phyloP scores from a whole-genome alignment of 2,329 filamentous ascomycete species.

The Pseudogymnoascus sp. region DNA sequence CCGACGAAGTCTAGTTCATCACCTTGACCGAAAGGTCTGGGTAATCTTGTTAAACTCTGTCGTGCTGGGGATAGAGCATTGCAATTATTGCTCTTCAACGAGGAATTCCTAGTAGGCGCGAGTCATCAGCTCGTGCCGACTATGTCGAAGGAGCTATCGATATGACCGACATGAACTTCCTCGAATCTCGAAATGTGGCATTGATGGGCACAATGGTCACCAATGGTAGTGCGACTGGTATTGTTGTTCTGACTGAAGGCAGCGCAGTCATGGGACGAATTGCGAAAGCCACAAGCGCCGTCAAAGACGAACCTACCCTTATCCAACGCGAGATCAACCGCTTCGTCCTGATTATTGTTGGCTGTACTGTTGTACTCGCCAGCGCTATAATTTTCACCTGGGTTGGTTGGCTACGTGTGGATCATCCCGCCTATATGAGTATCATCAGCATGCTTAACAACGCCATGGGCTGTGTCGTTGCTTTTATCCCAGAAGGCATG shows the following conservation, averaged over 20 bases:
- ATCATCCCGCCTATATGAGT: constrained; percentile 34
- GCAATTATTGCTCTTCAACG: no score
- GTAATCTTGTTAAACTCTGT: no score
- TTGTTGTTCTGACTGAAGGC: constrained; percentile 79
- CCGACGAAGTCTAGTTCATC: constrained; percentile 98
- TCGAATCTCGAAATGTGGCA: constrained; percentile 99
- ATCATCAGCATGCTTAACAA: constrained; percentile 39
- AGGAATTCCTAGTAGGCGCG: no score
- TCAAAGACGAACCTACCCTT: constrained; percentile 29
- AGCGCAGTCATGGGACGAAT: constrained; percentile 62
- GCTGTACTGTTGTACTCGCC: constrained; percentile 33
- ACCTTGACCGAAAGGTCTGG: no score
- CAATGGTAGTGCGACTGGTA: constrained; percentile 81
- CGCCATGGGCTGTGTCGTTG: constrained; percentile 46
- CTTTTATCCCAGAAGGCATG: constrained; percentile 66
- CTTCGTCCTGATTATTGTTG: constrained; percentile 38
- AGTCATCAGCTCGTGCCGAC: no score
- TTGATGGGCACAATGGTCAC: constrained; percentile 99
- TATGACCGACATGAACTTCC: constrained; percentile 67
- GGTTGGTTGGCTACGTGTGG: constrained; percentile 34
- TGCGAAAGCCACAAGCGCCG: constrained; percentile 41
- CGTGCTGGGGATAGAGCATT: no score
- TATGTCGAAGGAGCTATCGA: constrained; percentile 62
- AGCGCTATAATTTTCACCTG: constrained; percentile 40
- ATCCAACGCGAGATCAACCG: constrained; percentile 38